phyloP scores from a whole-genome alignment of 2,329 filamentous ascomycete species.

The Sporothrix curviconia region DNA sequence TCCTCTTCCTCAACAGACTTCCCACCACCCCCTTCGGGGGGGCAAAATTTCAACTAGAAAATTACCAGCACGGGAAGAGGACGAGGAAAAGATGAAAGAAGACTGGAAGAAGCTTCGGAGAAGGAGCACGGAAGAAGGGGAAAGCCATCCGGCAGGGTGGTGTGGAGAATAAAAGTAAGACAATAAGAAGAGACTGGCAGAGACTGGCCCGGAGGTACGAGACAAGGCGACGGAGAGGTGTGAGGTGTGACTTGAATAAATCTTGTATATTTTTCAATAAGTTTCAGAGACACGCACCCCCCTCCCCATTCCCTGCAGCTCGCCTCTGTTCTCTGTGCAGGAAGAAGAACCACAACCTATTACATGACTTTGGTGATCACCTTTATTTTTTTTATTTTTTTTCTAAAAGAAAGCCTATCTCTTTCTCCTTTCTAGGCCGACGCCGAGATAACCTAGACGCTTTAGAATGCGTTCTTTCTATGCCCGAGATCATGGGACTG shows the following conservation, averaged over 20 bases:
- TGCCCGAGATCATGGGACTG: no score
- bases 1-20: background rate
- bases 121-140: background rate
- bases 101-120: background rate
- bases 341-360: conserved; percentile 5
- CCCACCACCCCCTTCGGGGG: conserved; percentile 5
- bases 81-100: background rate
- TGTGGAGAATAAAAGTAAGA: background rate
- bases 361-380: background rate
- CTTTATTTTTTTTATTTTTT: background rate
- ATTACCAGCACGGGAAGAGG: background rate
- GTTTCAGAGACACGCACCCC: background rate
- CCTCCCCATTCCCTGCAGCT: conserved; percentile 9
- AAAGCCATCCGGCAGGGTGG: conserved; percentile 7
- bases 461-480: no score
- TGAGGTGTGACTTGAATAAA: no score
- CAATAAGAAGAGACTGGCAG: background rate
- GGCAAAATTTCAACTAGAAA: background rate
- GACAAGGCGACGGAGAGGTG: background rate
- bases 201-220: background rate
- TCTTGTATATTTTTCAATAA: no score
- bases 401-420: no score
- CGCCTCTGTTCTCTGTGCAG: conserved; percentile 15
- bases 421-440: no score
- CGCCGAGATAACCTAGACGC: no score